Evolutionary conservation across 768 basidiomycete species (phyloP), one percentile per base, ranked within the genome.

Genomic region (Kondoa malvinella): DNA sequence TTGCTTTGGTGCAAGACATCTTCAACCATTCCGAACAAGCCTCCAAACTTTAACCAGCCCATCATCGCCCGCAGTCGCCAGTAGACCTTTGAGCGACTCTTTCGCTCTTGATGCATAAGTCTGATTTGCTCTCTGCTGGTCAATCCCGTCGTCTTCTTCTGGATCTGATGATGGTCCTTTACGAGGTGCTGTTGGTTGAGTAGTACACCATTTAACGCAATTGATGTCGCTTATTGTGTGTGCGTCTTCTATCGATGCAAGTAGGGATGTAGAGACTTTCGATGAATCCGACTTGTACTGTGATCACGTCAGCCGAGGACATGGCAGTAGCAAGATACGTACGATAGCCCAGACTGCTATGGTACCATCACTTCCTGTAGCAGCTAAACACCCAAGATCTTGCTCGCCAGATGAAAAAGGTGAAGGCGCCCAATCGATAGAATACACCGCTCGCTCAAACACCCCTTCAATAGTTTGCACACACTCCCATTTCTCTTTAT

Each of bases 191-290:
- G 31, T 1, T 58, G 57, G 4, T 59, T 66, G 30, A 27, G 67
- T 79, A 1, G 86, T 83, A 77, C 89, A 91, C 90, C 92, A 97
- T 1, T 81, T 80, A 26, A 94, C 82, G 14, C 83, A 80, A 77
- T 99, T 97, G 29, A 92, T 82, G 74, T 99, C 95, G 72, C 83
- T 80, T 0, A 89, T 85, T 0, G 83, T 87, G 73, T 99, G 95
- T 0, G 89, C 86, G 14, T 82, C 78, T 21, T 82, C 78, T 1
- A 86, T 70, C 1, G 79, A 79, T 0, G 84, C 84, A 29, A 94
- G 80, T 0, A 89, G 74, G 12, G 59, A 26, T 34, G 50, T n/a
- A 1, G 50, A 4, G 3, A 72, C 58, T n/a, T n/a, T n/a, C n/a
- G n/a, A n/a, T n/a, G n/a, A n/a, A n/a, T n/a, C n/a, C n/a, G n/a